Evolutionary conservation across 257 asterid genomes (phyloP), one percentile per base, ranked within the genome.

Genomic region (Fraxinus quadrangulata): DNA sequence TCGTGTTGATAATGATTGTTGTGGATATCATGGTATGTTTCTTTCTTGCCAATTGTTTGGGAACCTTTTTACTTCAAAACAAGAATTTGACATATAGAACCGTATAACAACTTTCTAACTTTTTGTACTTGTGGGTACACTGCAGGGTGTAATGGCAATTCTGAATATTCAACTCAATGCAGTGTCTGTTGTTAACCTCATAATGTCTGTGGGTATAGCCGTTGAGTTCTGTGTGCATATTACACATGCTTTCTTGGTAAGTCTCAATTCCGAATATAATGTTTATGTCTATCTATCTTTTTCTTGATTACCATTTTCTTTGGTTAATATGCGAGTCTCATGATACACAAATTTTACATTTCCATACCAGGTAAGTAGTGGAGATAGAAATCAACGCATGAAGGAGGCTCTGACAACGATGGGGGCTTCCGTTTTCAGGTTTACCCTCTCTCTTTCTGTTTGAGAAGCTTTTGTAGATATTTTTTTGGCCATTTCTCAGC

Each of bases 351-450:
- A 69, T 69, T 73, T 84, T 61, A 67, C 68, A 13, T 69, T 75
- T 36, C 61, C 67, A 45, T 78, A 23, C 21, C 82, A 96, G 99
- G 94, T 96, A 78, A 83, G 92, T 17, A 92, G 97, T 30, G 99
- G 99, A 73, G 96, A 92, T 82, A 86, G 94, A 85, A 91, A 90
- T 86, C 97, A 96, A 75, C 96, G 99, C 69, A 96, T 94, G 97
- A 87, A 87, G 87, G 97, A 93, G 73, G 87, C 99, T 72, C 84
- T 96, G 61, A 84, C 97, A 8, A 93, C 99, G 67, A 93, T 96
- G 99, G 99, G 99, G 28, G 98, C 99, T 77, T 96, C 99, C 36
- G 99, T 96, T 16, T 96, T 96, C 91, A 96, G 99, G 99, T 95
- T 75, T 67, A 75, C 30, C 36, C 77, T 77, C 79, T 70, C 68